Evolutionary conservation across 495 filamentous ascomycete genomes (phyloP).

Genomic region (Bryoglossum gracile): DNA sequence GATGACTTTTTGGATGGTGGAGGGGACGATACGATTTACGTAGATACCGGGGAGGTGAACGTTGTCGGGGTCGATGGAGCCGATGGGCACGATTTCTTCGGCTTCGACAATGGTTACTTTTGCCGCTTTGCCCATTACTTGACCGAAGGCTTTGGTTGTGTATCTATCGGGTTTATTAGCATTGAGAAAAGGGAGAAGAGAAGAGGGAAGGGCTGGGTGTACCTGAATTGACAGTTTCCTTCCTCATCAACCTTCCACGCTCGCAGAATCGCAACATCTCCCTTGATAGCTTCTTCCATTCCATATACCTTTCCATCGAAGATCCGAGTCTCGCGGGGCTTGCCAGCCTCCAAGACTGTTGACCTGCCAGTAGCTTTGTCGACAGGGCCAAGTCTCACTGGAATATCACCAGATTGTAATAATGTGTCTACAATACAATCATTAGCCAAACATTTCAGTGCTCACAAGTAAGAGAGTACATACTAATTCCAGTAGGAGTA

Average conservation of each 20-base stretch:
- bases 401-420: conserved; percentile 55
- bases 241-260: conserved; percentile 57
- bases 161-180: conserved; percentile 32
- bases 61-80: conserved; percentile 48
- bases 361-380: conserved; percentile 29
- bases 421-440: conserved; percentile 40
- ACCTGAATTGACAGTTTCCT: conserved; percentile 58
- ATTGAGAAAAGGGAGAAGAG: too few species aligned
- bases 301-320: conserved; percentile 52
- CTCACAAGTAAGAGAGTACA: conserved; percentile 11
- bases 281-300: conserved; percentile 57
- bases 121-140: conserved; percentile 56
- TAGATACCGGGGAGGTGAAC: conserved; percentile 58
- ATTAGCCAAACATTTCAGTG: neutral
- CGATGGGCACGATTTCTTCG: conserved; percentile 57
- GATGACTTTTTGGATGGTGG: conserved; percentile 45
- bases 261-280: conserved; percentile 55
- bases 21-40: conserved; percentile 55
- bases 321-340: conserved; percentile 48
- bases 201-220: too few species aligned
- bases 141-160: conserved; percentile 53
- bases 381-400: conserved; percentile 42
- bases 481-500: conserved; percentile 53
- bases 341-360: conserved; percentile 43
- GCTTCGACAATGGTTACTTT: conserved; percentile 58